Evolutionary conservation across 441 rosid species (phyloP).

Genomic region (Erodium texanum): DNA sequence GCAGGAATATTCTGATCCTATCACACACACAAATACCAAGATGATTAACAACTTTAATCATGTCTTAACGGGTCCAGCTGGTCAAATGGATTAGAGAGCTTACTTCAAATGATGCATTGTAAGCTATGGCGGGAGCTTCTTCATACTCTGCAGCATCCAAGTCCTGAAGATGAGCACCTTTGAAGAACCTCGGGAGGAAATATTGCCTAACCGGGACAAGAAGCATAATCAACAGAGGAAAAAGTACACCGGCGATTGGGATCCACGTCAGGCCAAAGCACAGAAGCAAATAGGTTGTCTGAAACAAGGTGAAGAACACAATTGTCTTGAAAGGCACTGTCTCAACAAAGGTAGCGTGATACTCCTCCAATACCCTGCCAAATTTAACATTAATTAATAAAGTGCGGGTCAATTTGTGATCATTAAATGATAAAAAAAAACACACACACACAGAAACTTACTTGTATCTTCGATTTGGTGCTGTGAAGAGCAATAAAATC

Average conservation of each 20-base stretch:
- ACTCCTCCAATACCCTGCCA: slow-evolving; percentile 50
- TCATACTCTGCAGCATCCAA: slow-evolving; percentile 76
- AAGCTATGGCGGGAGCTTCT: slow-evolving; percentile 60
- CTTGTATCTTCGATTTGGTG: slow-evolving; percentile 75
- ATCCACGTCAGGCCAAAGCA: slow-evolving; percentile 81
- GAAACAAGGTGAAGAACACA: slow-evolving; percentile 56
- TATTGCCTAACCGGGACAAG: slow-evolving; percentile 66
- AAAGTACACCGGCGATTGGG: slow-evolving; percentile 70
- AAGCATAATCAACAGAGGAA: slow-evolving; percentile 69
- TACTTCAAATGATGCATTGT: slow-evolving; percentile 48
- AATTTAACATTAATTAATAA: too few species aligned
- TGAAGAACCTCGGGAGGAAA: slow-evolving; percentile 56
- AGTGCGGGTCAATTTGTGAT: too few species aligned
- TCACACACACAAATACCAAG: neutral
- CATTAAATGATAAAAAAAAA: too few species aligned
- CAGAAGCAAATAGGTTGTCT: slow-evolving; percentile 45
- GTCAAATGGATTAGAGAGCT: slow-evolving; percentile 18
- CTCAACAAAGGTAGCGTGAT: slow-evolving; percentile 55
- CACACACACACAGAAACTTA: slow-evolving; percentile 23
- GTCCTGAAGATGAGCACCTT: slow-evolving; percentile 64
- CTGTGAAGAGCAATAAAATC: slow-evolving; percentile 61
- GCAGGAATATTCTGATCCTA: neutral
- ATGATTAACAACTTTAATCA: neutral
- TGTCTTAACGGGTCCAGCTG: neutral
- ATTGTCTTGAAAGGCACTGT: slow-evolving; percentile 62